phyloP scores from a whole-genome alignment of 352 stramenopile genomes.

The Elongisporangium prolatum region DNA sequence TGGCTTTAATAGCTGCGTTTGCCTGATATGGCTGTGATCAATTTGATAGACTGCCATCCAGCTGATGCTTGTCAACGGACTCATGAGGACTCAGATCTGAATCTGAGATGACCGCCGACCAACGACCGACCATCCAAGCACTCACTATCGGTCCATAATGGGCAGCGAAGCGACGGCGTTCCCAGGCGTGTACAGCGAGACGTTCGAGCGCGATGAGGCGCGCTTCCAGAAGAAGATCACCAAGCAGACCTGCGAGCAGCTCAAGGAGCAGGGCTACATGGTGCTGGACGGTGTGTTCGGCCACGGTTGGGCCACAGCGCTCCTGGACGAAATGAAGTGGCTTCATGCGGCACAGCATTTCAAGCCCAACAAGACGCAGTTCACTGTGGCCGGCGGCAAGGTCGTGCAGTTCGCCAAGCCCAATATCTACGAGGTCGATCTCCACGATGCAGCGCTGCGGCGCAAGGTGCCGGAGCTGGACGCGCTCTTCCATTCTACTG shows the following conservation, averaged over 20 bases:
- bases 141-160: no score
- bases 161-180: constrained; percentile 11
- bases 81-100: no score
- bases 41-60: no score
- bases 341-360: constrained; percentile 48
- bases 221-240: constrained; percentile 45
- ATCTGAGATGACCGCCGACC: no score
- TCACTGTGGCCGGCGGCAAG: constrained; percentile 29
- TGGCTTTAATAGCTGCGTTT: no score
- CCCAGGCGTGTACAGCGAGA: constrained; percentile 34
- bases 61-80: no score
- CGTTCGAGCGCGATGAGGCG: constrained; percentile 52
- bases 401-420: constrained; percentile 62
- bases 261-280: constrained; percentile 48
- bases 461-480: constrained; percentile 57
- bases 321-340: constrained; percentile 66
- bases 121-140: no score
- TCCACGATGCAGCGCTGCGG: constrained; percentile 58
- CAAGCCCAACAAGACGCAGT: constrained; percentile 80
- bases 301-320: constrained; percentile 36
- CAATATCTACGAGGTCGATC: constrained; percentile 80
- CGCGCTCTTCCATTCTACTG: constrained; percentile 57
- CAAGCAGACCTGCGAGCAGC: constrained; percentile 25
- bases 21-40: no score
- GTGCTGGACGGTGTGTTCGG: constrained; percentile 74